Base-by-base conservation (phyloP, 805 yeast species). In the Barnettozyma californica region DNA sequence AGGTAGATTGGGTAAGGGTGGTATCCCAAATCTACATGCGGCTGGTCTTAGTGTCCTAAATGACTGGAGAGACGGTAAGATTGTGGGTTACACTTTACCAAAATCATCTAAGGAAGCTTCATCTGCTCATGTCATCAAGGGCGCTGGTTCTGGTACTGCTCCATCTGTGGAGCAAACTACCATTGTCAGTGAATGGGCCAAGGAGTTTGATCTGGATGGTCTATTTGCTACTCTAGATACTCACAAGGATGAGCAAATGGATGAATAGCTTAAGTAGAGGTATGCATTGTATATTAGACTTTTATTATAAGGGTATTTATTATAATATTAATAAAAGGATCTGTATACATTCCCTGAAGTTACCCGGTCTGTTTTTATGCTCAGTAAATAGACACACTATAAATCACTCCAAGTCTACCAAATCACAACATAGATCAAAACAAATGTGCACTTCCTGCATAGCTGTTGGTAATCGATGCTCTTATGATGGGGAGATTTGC, bases 11-110 rank as follows among this genome's bases (percentile, higher is more conserved):
- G 89, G 96, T 44, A 85, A 80, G 62, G 96, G 97, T 39, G 99
- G 99, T 63, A 69, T 94, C 50, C 96, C 98, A 49, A 90, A 94
- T 65, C 66, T 94, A 53, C 84, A 81, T 50, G 76, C 91, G 54
- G 96, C 98, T 9, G 96, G 95, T 34, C 66, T 78, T 59, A 75
- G 86, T 34, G 84, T 94, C 11, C 74, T 94, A 62, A 88, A 80
- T 60, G 99, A 94, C 69, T 94, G 98, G 98, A 82, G 97, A 69
- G 97, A 91, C 67, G 99, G 99, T 50, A 81, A 94, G 64, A 81
- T 94, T 59, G 68, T 84, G 47, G 96, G 97, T 43, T 94, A 97
- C 96, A 81, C 87, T 2, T 69, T 83, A 58, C 96, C 96, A 44
- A 84, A 70, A 41, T 71, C 75, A 31, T 73, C 81, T 11, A 75